Base-by-base conservation (phyloP, 768 basidiomycete genomes). In the Boletellus emodensis region DNA sequence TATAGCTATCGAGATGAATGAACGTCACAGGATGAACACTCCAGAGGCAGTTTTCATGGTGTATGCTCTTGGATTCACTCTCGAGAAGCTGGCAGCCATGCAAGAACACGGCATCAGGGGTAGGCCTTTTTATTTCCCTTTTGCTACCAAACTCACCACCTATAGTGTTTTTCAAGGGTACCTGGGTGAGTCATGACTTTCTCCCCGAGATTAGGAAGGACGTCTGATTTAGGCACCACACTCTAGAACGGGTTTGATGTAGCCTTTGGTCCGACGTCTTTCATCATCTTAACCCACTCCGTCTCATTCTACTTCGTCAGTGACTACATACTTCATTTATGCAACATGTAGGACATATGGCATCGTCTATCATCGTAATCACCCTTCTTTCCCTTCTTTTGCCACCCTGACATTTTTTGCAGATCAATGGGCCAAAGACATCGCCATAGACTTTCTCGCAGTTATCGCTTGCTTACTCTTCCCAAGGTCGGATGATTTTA, bases 81-180 rank as follows among this genome's bases (percentile, higher is more conserved):
- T 97, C 17, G 94, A 97, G 64, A 95, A 93, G 65, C 72, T 94
- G 9, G 94, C 94, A 18, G 87, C 92, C 4, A 92, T 95, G 85
- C 90, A 96, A 64, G 94, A 97, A 65, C 93, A 93, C 63, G 94
- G 94, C 4, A 83, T 97, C 42, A 84, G 79, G 80, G 90, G 94
- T 88, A 39, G 36, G 64, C 37, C 20, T 41, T 43, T 20, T 15
- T 12, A 3, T 13, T 24, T 17, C 13, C 10, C 17, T 32, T 14
- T 37, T 18, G 33, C 40, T 22, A n/a, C 13, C 14, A 24, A 14
- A 14, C 56, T 62, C 40, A 60, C 24, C 14, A 48, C 12, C 48
- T 22, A 17, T 41, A 90, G 88, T 90, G 10, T 90, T 85, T 67
- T 88, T 87, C 70, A 89, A 84, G 61, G 88, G 88, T 22, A 90